Evolutionary conservation across 495 filamentous ascomycete species (phyloP), one percentile per base, ranked within the genome.

Genomic region (Aspergillus sclerotiicarbonarius): DNA sequence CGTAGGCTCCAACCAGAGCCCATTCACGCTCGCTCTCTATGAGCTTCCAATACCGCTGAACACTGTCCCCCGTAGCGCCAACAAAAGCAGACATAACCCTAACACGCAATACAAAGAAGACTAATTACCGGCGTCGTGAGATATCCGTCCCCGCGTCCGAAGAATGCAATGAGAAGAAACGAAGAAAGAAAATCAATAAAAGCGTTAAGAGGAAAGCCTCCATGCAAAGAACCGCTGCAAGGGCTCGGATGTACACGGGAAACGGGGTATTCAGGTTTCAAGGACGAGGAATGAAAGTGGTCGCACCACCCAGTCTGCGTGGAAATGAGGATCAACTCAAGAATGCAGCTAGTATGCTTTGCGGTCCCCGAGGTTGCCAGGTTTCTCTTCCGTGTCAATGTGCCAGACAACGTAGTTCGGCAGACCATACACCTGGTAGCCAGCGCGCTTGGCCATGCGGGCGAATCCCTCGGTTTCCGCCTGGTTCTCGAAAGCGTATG

Each of bases 401-500:
- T 98, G 94, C 94, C 94, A 98, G 47, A 98, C 92, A 46, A 98
- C 85, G 70, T 98, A 98, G 74, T 98, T 98, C 56, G 94, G 95
- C 51, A 98, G 80, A 33, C 94, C 94, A 56, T 88, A 80, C 35
- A 98, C 94, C 66, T 90, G 80, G 73, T 97, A 98, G 44, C 93
- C 93, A 35, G 94, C 94, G 61, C 93, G 83, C 80, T 97, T 98
- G 58, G 94, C 94, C 94, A 98, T 98, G 71, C 90, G 93, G 45
- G 94, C 94, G 67, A 98, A 98, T 5, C 94, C 94, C 72, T 98
- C 94, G 6, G 94, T 98, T 74, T 98, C 94, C 60, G 94, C 94
- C 76, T 98, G 94, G 73, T 98, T 98, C 75, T 98, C 95, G 72
- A 98, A 98, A 15, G 94, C 83, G 69, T 98, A 98, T 69, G 88